Evolutionary conservation across 2,329 filamentous ascomycete genomes (phyloP).

Genomic region (Nigrospora osmanthi): DNA sequence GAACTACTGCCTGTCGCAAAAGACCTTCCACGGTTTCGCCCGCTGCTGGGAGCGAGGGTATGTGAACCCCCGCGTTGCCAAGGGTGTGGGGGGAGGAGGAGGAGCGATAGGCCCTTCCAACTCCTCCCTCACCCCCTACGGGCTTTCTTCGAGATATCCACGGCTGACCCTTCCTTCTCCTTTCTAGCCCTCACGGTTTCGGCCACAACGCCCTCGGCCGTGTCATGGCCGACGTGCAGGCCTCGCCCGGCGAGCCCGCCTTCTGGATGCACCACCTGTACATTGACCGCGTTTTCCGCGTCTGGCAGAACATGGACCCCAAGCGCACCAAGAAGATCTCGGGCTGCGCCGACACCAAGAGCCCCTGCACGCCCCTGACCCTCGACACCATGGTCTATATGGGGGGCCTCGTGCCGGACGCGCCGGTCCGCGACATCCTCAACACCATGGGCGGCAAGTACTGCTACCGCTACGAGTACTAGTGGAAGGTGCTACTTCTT

Average conservation of each 20-base stretch:
- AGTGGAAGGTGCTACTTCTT: background rate
- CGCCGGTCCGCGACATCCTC: slow-evolving; percentile 2
- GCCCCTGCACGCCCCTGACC: background rate
- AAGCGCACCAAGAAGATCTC: background rate
- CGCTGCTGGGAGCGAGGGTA: slow-evolving; percentile 11
- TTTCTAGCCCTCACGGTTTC: slow-evolving; percentile 16
- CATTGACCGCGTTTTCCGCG: slow-evolving; percentile 7
- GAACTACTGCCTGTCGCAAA: slow-evolving; percentile 6
- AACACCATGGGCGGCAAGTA: slow-evolving; percentile 2
- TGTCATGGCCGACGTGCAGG: slow-evolving; percentile 22
- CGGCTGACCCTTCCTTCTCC: background rate
- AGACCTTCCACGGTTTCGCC: slow-evolving; percentile 4
- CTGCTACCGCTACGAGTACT: slow-evolving; percentile 6
- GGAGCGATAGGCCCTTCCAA: background rate
- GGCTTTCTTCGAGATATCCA: background rate
- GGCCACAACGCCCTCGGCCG: slow-evolving; percentile 24
- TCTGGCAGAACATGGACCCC: slow-evolving; percentile 5
- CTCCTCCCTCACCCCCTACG: background rate
- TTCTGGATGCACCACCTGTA: slow-evolving; percentile 26
- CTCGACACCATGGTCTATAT: slow-evolving; percentile 2
- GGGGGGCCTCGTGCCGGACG: slow-evolving; percentile 2
- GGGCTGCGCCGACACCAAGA: background rate
- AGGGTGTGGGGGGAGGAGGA: background rate
- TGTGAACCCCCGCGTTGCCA: background rate
- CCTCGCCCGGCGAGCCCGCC: slow-evolving; percentile 20